These are phyloP conservation scores for Bathelium albidoporum DNA, from an alignment of 495 filamentous ascomycete species.

Conservation along the genomic window DNA sequence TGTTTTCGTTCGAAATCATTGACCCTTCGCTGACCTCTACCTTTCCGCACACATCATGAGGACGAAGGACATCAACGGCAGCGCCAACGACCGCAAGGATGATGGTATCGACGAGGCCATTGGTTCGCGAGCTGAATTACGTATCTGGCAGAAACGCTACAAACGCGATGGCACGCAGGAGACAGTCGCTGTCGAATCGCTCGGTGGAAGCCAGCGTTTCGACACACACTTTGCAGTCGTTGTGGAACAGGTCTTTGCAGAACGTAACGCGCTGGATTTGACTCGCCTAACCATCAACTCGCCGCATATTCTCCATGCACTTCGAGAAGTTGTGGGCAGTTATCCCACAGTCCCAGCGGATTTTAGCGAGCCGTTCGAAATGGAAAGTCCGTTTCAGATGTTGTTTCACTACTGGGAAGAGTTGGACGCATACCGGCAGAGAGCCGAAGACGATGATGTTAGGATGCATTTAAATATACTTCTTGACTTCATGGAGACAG, in stretches of 20 bases:
- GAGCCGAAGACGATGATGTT: conserved; percentile 20
- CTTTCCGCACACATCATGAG: not conserved
- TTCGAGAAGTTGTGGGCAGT: conserved; percentile 31
- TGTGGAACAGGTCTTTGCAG: conserved; percentile 25
- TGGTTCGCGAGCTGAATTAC: conserved; percentile 6
- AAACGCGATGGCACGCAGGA: conserved; percentile 9
- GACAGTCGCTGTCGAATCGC: conserved; percentile 7
- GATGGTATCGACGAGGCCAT: conserved; percentile 6
- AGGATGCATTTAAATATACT: conserved; percentile 26
- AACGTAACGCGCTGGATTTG: conserved; percentile 22
- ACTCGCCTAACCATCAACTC: conserved; percentile 37
- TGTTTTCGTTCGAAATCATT: not conserved
- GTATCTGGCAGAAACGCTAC: conserved; percentile 13
- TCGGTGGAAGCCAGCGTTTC: not conserved
- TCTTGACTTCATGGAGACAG: conserved; percentile 22
- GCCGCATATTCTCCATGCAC: conserved; percentile 27
- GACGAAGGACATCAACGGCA: not conserved
- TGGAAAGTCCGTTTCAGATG: conserved; percentile 23
- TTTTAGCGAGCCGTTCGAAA: conserved; percentile 22
- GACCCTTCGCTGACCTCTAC: not conserved
- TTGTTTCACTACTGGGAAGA: conserved; percentile 25
- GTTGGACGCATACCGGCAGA: conserved; percentile 25
- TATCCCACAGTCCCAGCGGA: conserved; percentile 32
- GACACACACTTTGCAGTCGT: conserved; percentile 29
- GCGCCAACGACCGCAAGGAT: conserved; percentile 2